A percentile compares a stretch with the other conserved stretches of the same genome.
Evolutionary conservation across 2,329 filamentous ascomycete genomes (phyloP).

Genomic region (Clarireedia sp.): DNA sequence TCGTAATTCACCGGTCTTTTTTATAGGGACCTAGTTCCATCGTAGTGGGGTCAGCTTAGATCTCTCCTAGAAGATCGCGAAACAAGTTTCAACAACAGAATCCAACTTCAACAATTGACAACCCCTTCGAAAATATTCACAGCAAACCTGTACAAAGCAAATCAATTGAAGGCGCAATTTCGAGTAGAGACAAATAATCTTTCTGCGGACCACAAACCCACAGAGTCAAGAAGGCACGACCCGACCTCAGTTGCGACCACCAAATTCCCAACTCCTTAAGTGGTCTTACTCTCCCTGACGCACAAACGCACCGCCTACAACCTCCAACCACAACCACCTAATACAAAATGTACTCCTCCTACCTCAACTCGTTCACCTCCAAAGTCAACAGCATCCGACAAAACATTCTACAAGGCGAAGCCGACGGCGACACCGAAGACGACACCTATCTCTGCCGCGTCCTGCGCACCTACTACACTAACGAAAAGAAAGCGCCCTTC

Average conservation of each 20-base stretch:
- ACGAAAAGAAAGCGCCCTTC: slow-evolving; percentile 67
- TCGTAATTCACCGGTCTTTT: no score
- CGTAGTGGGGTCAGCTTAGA: slow-evolving; percentile 4
- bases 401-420: slow-evolving; percentile 61
- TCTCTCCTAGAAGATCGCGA: slow-evolving; percentile 7
- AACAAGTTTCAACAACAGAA: slow-evolving; percentile 10
- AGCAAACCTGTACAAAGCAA: neutral
- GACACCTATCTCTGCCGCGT: slow-evolving; percentile 93
- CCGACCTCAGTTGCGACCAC: neutral
- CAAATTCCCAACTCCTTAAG: neutral
- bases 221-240: neutral
- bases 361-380: slow-evolving; percentile 56
- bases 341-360: slow-evolving; percentile 59
- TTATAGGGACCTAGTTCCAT: neutral
- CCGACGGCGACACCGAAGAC: slow-evolving; percentile 71
- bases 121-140: neutral
- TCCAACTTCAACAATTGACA: neutral
- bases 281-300: neutral
- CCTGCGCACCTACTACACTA: slow-evolving; percentile 83
- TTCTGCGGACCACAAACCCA: no score
- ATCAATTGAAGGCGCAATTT: neutral
- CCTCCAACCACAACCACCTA: slow-evolving; percentile 19
- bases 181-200: no score
- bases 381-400: slow-evolving; percentile 54
- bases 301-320: neutral